Conservation (phyloP, 1,284 basidiomycete genomes). For the Rhodotorula sp. region DNA sequence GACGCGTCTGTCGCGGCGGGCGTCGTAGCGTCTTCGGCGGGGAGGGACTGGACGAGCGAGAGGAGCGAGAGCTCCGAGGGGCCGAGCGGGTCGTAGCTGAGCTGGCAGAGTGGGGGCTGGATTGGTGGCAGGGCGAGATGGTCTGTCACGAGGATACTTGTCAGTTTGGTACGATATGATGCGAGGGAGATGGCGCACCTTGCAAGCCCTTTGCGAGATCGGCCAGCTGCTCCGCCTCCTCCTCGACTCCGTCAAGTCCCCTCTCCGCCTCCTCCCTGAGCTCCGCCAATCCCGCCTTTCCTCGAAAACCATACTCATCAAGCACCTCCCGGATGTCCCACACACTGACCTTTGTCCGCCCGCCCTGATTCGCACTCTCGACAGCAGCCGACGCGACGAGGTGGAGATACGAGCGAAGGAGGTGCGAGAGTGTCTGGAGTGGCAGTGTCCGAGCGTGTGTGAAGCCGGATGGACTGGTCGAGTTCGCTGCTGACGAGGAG, state of each 20-base stretch:
- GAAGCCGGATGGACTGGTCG: slow-evolving; percentile 12
- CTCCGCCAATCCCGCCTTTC: slow-evolving; percentile 13
- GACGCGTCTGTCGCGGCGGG: slow-evolving; percentile 10
- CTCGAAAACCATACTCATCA: slow-evolving; percentile 25
- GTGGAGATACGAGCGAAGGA: slow-evolving; percentile 39
- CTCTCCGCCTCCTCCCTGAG: slow-evolving; percentile 28
- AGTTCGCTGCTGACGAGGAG: background rate
- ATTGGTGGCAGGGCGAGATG: slow-evolving; percentile 9
- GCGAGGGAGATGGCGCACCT: slow-evolving; percentile 11
- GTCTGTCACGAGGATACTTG: slow-evolving; percentile 2
- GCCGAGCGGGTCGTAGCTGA: slow-evolving; percentile 29
- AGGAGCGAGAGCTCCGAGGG: slow-evolving; percentile 24
- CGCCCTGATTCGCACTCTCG: slow-evolving; percentile 31
- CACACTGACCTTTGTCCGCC: slow-evolving; percentile 29
- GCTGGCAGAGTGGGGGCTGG: slow-evolving; percentile 22
- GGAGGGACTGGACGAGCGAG: slow-evolving; percentile 13
- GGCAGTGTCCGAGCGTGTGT: slow-evolving; percentile 29
- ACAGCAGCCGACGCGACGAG: slow-evolving; percentile 33
- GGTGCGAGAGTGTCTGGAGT: slow-evolving; percentile 39
- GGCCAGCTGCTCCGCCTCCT: slow-evolving; percentile 19
- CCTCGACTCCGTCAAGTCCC: slow-evolving; percentile 20
- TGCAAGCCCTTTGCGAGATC: slow-evolving; percentile 25
- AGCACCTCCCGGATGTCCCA: slow-evolving; percentile 40
- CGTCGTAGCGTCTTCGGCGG: slow-evolving; percentile 3
- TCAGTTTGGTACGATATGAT: too few species aligned